Base-by-base conservation (phyloP, 176 grass and related monocot genomes). In the Miscanthus lutarioriparius region DNA sequence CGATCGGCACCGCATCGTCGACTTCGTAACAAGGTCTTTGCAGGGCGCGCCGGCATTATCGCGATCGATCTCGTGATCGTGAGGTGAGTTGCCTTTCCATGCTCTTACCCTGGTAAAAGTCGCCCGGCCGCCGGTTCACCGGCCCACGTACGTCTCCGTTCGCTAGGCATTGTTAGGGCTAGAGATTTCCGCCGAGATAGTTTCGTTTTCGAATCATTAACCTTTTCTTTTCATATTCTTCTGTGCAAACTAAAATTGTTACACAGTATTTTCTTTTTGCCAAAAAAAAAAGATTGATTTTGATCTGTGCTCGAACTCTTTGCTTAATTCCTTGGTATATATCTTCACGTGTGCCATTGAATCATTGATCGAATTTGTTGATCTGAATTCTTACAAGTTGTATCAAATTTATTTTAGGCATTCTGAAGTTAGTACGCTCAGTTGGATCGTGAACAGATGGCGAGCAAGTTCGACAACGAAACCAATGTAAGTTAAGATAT, bases 401-500 rank as follows among this genome's bases (percentile, higher is more conserved):
- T 5, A 22, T 73, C 14, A 16, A 16, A 11, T 75, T 59, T 75
- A 5, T 66, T 82, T 35, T 17, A 82, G 79, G 35, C 6, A 72
- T 47, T 73, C 43, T 23, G 73, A 74, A 75, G 13, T 39, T 7
- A 54, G 3, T 13, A 36, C 33, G 14, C 23, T 81, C 66, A 1
- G 19, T 72, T 20, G 11, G 64, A 69, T 56, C 14, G 20, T 15
- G 35, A 44, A 33, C 73, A 72, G 74, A 90, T 83, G 88, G 25
- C 78, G 36, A 37, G 11, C 36, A 73, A 17, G 16, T 82, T 61
- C 11, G 66, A 82, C 19, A 3, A 76, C 4, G 83, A 37, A 78
- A 67, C 10, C 72, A 10, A 86, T 11, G 83, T 86, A 86, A 90
- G 79, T 64, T 64, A 19, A 47, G 14, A 72, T 25, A 22, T 49